phyloP scores from a whole-genome alignment of 805 yeast genomes.

The Yamadazyma phyllophila region DNA sequence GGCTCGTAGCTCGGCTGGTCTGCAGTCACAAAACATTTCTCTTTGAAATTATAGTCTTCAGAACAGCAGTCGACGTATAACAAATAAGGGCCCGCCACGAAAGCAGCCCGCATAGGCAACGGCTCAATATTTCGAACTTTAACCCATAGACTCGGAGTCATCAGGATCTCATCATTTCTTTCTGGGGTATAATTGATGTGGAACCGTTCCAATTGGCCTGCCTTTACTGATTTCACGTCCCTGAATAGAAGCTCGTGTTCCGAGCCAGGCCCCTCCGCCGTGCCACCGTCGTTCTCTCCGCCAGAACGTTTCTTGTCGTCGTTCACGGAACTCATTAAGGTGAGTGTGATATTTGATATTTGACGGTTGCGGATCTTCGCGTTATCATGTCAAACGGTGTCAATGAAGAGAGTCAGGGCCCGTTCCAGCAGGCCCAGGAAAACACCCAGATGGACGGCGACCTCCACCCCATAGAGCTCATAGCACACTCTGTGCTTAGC shows the following conservation, averaged over 20 bases:
- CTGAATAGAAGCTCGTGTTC: slow-evolving; percentile 26
- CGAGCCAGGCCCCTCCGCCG: background rate
- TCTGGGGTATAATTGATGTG: slow-evolving; percentile 47
- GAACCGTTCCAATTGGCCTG: slow-evolving; percentile 61
- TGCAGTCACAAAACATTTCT: slow-evolving; percentile 60
- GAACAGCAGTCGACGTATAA: slow-evolving; percentile 81
- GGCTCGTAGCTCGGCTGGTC: slow-evolving; percentile 79
- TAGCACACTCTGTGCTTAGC: slow-evolving; percentile 55
- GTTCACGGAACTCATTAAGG: too few species aligned
- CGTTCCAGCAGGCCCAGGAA: background rate
- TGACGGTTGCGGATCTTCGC: too few species aligned
- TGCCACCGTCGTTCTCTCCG: background rate
- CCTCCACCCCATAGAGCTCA: slow-evolving; percentile 58
- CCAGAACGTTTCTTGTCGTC: background rate
- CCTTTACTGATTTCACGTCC: slow-evolving; percentile 44
- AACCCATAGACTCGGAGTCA: slow-evolving; percentile 37
- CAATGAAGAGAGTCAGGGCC: too few species aligned
- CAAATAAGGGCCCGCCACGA: slow-evolving; percentile 84
- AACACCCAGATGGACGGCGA: slow-evolving; percentile 18
- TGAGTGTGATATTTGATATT: too few species aligned
- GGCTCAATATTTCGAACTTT: slow-evolving; percentile 71
- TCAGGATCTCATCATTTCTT: slow-evolving; percentile 15
- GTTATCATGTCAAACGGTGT: too few species aligned
- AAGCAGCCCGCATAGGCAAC: slow-evolving; percentile 75
- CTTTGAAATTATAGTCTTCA: slow-evolving; percentile 54